Percentiles rank a stretch among this genome's conserved stretches.
Evolutionary conservation across 169 alveolate species (phyloP).

Genomic region (Plasmodium sp.): DNA sequence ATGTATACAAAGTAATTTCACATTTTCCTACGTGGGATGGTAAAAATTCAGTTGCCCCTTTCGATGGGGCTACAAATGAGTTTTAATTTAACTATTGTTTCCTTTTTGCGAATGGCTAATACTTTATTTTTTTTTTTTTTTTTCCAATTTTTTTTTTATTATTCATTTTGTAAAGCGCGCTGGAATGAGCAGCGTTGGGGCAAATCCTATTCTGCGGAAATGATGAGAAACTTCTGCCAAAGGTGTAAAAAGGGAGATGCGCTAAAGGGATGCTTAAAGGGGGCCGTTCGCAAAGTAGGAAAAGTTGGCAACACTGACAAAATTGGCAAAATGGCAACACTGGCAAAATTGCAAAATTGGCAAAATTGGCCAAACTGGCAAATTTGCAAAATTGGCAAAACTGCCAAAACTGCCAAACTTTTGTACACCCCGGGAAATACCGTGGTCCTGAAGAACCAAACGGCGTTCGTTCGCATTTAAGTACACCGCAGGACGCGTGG

Average conservation of each 20-base stretch:
- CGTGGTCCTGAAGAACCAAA: not conserved
- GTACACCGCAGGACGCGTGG: not conserved
- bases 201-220: not conserved
- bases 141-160: not conserved
- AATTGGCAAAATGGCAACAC: not conserved
- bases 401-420: not conserved
- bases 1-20: not conserved
- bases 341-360: not conserved
- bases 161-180: not conserved
- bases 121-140: not conserved
- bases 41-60: not conserved
- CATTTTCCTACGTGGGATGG: not conserved
- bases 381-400: not conserved
- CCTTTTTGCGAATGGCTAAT: not conserved
- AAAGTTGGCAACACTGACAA: not conserved
- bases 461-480: not conserved
- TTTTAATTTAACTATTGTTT: not conserved
- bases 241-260: not conserved
- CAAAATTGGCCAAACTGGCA: not conserved
- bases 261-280: not conserved
- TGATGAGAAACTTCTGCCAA: not conserved
- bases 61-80: not conserved
- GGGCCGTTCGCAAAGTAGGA: not conserved
- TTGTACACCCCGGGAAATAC: not conserved
- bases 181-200: not conserved